Percentiles rank a stretch among this genome's conserved stretches.
Evolutionary conservation across 2,329 filamentous ascomycete species (phyloP).

Genomic region (Emmonsia crescens): DNA sequence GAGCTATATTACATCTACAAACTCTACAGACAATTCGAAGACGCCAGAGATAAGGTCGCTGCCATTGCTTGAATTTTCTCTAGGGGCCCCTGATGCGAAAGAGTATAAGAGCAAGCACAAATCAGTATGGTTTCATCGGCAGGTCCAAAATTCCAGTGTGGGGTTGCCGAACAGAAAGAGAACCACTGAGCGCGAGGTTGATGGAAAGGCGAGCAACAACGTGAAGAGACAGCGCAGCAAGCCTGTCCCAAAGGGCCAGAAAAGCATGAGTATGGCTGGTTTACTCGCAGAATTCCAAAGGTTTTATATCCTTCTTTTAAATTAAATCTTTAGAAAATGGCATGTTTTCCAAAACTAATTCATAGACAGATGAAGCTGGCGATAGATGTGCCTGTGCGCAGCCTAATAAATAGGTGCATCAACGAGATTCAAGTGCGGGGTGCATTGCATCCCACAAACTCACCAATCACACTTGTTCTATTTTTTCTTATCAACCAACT

Average conservation of each 20-base stretch:
- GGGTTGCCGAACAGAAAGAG: not conserved
- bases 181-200: not conserved
- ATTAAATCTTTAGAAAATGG: not conserved
- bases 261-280: conserved; percentile 18
- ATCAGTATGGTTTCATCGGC: not conserved
- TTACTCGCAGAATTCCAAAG: conserved; percentile 23
- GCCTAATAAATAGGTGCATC: not conserved
- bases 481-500: not conserved
- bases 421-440: not conserved
- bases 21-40: too few relatives aligned
- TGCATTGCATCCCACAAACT: not conserved
- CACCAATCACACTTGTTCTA: not conserved
- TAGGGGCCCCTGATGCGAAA: conserved; percentile 5
- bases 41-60: not conserved
- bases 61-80: conserved; percentile 2
- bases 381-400: not conserved
- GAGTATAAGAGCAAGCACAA: not conserved
- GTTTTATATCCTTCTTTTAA: not conserved
- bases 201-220: conserved; percentile 8
- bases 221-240: conserved; percentile 1
- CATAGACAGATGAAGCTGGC: not conserved
- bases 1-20: not conserved
- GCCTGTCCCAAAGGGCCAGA: conserved; percentile 18
- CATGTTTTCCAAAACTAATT: not conserved
- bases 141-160: not conserved